Base-by-base conservation (phyloP, 2,329 filamentous ascomycete species). In the Beauveria sp. region DNA sequence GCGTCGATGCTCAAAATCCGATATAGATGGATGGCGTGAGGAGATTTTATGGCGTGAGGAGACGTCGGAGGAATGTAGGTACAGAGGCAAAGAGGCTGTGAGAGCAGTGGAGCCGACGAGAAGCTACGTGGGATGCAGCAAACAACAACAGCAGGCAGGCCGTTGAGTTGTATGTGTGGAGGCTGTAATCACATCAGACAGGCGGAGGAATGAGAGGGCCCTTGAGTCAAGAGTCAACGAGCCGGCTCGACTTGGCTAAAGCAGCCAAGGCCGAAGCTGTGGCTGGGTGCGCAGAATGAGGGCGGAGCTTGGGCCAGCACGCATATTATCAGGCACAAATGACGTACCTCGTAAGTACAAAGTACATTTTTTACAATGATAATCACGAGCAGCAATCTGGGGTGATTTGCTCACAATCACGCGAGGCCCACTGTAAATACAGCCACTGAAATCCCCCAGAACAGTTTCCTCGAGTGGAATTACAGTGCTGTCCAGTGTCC, bases 311-410 rank as follows among this genome's bases (percentile, higher is more conserved):
- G 38, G 46, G 57, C 57, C 57, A 59, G 38, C 34, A 24, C 34
- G 24, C 34, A 46, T 51, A 26, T 18, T 51, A 38, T 55, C 51
- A 61, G 58, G 58, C 50, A 38, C 45, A 50, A 61, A 61, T 61
- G 59, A 61, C 59, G 56, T 58, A 58, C 14, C 34, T 38, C 52
- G 30, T 24, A 40, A 20, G 7, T 5, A 52, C 28, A 24, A 22
- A 24, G 24, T 24, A 52, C 34, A 16, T 38, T 14, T 14, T 38
- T 38, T 16, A 6, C 34, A 38, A 38, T 38, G 10, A 30, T 52
- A 52, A n/a, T 34, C n/a, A 4, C 20, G 18, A 20, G 26, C 26
- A 34, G 18, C 18, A 51, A 43, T 20, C 46, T 22, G 16, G n/a
- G 49, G 49, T 34, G 4, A 20, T 20, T 34, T 51, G 26, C 16